Evolutionary conservation across 164 flowering plant species (phyloP), one percentile per base, ranked within the genome.

Genomic region (Stephania cephalantha): DNA sequence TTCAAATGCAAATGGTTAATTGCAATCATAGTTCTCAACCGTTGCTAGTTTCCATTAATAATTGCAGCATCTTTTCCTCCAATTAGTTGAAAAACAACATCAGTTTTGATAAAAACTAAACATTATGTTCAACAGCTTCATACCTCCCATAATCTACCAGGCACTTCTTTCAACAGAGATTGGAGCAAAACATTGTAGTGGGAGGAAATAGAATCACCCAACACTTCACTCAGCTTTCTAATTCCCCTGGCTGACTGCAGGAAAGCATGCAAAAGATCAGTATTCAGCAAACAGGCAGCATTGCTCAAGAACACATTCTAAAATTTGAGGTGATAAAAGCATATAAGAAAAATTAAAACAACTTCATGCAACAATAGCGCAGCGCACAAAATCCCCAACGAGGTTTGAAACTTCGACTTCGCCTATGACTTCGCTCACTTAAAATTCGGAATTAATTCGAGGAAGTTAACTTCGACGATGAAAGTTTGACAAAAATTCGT

Each of bases 121-220:
- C 31, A 55, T 69, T 17, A 75, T 69, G 44, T 44, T 55, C 61
- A 48, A 66, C 44, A 73, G 58, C 30, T 70, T 45, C 80, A 20
- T 86, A 95, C 99, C 98, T 95, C 99, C 99, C 99, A 95, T 69
- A 93, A 79, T 13, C 97, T 95, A 61, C 99, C 98, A 78, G 94
- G 93, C 74, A 92, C 46, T 83, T 95, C 99, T 78, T 89, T 87
- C 82, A 95, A 75, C 74, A 93, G 89, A 79, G 88, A 84, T 29
- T 84, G 77, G 65, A 95, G 87, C 77, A 95, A 79, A 42, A 78
- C 84, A 71, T 75, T 75, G 82, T 89, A 90, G 75, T 84, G 81
- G 73, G 91, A 74, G 69, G 94, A 87, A 53, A 95, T 77, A 20
- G 90, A 85, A 73, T 95, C 99, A 68, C 93, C 97, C 81, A 95